Evolutionary conservation across 108 stramenopile genomes (phyloP), one percentile per base, ranked within the genome.

Genomic region (Fragilariopsis cylindrus): DNA sequence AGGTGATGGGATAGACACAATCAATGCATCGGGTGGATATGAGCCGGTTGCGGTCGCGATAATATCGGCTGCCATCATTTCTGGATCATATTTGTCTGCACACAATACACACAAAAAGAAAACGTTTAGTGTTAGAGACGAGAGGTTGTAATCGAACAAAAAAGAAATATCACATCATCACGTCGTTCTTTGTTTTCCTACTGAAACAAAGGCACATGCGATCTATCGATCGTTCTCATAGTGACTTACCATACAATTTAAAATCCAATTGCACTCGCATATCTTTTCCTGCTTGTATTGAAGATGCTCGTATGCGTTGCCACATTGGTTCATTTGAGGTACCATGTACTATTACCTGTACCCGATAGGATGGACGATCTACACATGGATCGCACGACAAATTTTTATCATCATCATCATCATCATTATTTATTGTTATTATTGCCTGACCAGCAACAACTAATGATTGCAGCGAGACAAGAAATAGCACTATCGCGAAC

Each of bases 341-440:
- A n/a, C 72, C 72, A 52, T 64, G 71, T 5, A 63, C 58, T 55
- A 71, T 63, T 3, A 70, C 76, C 16, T 46, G 70, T 6, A 77
- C 63, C 13, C 8, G 12, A 48, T 62, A 71, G 9, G 3, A 16
- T 9, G 49, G 21, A 8, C 76, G 70, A 9, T 77, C 71, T 16
- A 77, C 63, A 19, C 76, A 77, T 50, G 76, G 76, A 54, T 72
- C 53, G 70, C 76, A 77, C 13, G 52, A 19, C 52, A 69, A 76
- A 64, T 63, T 43, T 11, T 1, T 50, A 11, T 12, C 49, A 11
- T 50, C 49, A 1, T 12, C 49, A 50, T 19, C 19, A 19, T 19
- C 30, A 30, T 30, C 0, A 30, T 30, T 2, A 30, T 30, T 30
- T 30, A 30, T 30, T 30, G 30, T 30, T 30, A 30, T 30, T 30